Conservation (phyloP, 225 moss, liverwort and hornwort species). For the Climacium dendroides region DNA sequence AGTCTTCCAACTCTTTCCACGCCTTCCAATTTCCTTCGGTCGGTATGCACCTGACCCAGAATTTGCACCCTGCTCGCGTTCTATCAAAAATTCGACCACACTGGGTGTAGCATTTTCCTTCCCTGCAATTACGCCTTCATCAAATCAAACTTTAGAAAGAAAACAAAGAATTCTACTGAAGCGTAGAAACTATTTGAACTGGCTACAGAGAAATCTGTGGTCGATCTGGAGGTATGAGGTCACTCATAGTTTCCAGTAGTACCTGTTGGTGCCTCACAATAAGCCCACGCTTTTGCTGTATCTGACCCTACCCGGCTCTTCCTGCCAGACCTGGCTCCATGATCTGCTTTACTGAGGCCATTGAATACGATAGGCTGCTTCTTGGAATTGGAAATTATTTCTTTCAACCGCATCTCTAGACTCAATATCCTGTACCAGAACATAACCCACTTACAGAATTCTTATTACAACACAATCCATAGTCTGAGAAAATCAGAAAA, state of each 20-base stretch:
- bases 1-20: constrained; percentile 62
- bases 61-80: constrained; percentile 61
- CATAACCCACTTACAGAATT: constrained; percentile 27
- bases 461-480: constrained; percentile 17
- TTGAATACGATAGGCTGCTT: constrained; percentile 5
- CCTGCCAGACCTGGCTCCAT: constrained; percentile 17
- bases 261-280: constrained; percentile 36
- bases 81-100: constrained; percentile 41
- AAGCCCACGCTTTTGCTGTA: constrained; percentile 27
- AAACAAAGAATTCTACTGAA: neutral
- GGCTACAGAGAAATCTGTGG: neutral
- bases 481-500: neutral
- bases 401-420: constrained; percentile 46
- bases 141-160: neutral
- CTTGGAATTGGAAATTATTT: constrained; percentile 29
- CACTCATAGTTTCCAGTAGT: neutral
- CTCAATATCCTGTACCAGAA: constrained; percentile 40
- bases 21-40: constrained; percentile 61
- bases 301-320: constrained; percentile 8
- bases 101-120: constrained; percentile 4
- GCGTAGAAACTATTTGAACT: neutral
- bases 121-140: constrained; percentile 11
- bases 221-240: neutral
- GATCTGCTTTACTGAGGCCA: constrained; percentile 8
- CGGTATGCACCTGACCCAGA: constrained; percentile 56